Evolutionary conservation across 2,329 filamentous ascomycete species (phyloP).

Genomic region (Penicillium fuscoglaucum): DNA sequence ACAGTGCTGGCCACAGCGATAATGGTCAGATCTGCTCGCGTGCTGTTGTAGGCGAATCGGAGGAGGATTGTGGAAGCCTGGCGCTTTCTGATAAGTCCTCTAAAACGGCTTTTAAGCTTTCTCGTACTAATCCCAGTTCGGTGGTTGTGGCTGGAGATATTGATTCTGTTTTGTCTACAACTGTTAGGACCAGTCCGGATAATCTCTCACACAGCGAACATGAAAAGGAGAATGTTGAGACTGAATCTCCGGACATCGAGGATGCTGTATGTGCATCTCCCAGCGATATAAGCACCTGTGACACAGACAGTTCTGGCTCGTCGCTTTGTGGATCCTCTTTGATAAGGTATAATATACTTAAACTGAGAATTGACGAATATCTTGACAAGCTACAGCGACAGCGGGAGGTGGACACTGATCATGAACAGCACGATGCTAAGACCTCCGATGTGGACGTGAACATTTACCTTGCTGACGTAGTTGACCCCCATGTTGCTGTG

Average conservation of each 20-base stretch:
- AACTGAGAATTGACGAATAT: conserved; percentile 1
- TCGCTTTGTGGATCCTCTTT: conserved; percentile 1
- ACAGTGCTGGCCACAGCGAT: neutral
- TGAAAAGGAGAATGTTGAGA: neutral
- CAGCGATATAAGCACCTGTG: neutral
- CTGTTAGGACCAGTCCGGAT: neutral
- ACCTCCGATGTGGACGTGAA: neutral
- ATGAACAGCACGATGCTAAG: neutral
- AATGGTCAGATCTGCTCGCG: neutral
- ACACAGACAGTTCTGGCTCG: neutral
- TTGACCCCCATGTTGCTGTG: neutral
- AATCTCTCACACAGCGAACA: neutral
- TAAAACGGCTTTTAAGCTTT: neutral
- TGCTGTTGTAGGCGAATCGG: neutral
- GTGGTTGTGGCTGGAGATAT: neutral
- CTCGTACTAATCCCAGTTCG: neutral
- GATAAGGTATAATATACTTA: neutral
- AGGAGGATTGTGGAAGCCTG: neutral
- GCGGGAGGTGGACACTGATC: neutral
- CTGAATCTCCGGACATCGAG: neutral
- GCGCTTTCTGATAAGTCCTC: neutral
- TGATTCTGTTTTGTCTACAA: neutral
- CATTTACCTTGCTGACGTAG: neutral
- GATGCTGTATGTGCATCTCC: neutral
- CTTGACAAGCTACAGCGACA: neutral